Evolutionary conservation across 148 eudicot genomes (phyloP).

Genomic region (Rhododendron williamsianum): DNA sequence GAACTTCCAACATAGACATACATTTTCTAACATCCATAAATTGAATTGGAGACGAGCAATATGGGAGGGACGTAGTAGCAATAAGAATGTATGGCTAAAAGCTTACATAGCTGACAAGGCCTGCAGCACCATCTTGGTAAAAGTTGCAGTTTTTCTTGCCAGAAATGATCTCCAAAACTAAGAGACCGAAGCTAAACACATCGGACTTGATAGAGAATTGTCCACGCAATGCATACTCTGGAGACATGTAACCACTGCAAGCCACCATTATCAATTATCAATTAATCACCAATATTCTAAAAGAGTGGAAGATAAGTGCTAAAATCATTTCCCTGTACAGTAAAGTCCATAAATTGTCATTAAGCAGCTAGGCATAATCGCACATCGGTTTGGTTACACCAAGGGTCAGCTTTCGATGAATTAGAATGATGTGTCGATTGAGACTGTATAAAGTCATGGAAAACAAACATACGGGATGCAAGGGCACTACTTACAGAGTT

Average conservation of each 20-base stretch:
- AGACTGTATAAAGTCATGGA: background rate
- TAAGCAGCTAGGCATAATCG: background rate
- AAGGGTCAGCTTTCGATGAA: background rate
- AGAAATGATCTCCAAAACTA: background rate
- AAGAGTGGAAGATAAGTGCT: too few species aligned
- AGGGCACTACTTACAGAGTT: conserved; percentile 31
- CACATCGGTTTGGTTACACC: background rate
- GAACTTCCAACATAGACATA: background rate
- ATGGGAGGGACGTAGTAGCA: background rate
- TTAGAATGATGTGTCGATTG: background rate
- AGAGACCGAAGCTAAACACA: background rate
- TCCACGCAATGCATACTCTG: conserved; percentile 30
- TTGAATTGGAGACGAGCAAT: background rate
- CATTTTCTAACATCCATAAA: background rate
- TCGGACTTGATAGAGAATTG: background rate
- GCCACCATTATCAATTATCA: background rate
- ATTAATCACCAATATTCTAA: background rate
- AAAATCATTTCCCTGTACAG: background rate
- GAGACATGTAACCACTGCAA: conserved; percentile 27
- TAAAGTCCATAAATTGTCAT: background rate
- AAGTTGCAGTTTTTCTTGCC: background rate
- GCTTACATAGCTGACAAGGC: background rate
- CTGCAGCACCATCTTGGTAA: background rate
- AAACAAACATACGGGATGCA: background rate
- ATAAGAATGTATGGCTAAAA: background rate